Base-by-base conservation (phyloP, 192 early-diverging fungal species). In the Podila clonocystis region DNA sequence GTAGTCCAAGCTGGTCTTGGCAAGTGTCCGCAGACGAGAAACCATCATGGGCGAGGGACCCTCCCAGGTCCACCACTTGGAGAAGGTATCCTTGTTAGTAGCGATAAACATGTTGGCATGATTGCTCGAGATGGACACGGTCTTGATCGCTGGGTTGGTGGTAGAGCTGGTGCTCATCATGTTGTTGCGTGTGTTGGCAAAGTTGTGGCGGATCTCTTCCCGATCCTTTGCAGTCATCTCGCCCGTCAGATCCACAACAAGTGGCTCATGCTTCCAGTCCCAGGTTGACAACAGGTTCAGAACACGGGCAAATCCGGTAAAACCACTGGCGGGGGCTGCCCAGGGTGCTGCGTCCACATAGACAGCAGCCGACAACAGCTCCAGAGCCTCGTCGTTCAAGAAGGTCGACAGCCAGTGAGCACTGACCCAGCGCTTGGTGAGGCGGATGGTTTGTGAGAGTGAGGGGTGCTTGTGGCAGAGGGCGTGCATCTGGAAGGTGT, bases 361-460 rank as follows among this genome's bases (percentile, higher is more conserved):
- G 29, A 94, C 91, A 3, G 83, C 78, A 0, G 91, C 90, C 38
- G 87, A 91, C 22, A 97, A 30, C 0, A 96, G 75, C 79, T 99
- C 97, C 36, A 95, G 83, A 22, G 91, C 67, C 82, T 97, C 95
- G 57, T 93, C 92, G 0, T 90, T 75, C 8, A 98, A 86, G 22
- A 89, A 86, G 12, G 85, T 75, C 31, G 94, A 86, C 8, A 97
- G 85, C 85, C 95, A 85, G 72, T 99, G 97, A 24, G 93, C 86
- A 9, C 91, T 85, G 30, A 97, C 82, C 96, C 96, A 99, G 67
- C 96, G 90, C 88, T 99, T 99, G 22, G 90, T 80, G 62, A 99
- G 83, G 22, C 97, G 91, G 31, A 97, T 92, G 8, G 95, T 94
- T 48, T 89, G 82, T 13, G 94, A 93, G 17, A 93, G 88, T 15